Conservation (phyloP, 2,329 filamentous ascomycete genomes). For the Paecilomyces niveus region DNA sequence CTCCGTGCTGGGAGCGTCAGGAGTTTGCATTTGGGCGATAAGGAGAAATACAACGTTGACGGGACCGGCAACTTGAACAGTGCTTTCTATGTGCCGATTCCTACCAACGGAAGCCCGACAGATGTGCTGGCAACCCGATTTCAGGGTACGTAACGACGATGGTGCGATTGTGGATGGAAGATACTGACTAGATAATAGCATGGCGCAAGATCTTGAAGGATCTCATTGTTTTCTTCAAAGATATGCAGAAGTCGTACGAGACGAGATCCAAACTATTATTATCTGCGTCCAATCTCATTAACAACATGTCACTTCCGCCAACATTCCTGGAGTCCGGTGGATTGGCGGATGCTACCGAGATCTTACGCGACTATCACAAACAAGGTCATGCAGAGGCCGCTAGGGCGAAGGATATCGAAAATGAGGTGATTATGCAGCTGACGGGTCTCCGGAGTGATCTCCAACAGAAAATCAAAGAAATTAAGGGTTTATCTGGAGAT, state of each 20-base stretch:
- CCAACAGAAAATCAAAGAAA: slow-evolving; percentile 96
- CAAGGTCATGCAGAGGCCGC: slow-evolving; percentile 70
- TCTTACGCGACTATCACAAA: slow-evolving; percentile 76
- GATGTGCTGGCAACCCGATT: slow-evolving; percentile 82
- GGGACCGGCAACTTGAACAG: slow-evolving; percentile 63
- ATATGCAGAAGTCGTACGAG: slow-evolving; percentile 86
- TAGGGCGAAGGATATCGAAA: slow-evolving; percentile 85
- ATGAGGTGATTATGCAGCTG: slow-evolving; percentile 81
- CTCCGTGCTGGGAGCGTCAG: slow-evolving; percentile 79
- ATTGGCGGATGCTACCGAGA: slow-evolving; percentile 77
- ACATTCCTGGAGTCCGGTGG: slow-evolving; percentile 74
- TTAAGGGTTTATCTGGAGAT: slow-evolving; percentile 85
- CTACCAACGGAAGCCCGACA: slow-evolving; percentile 78
- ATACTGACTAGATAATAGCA: slow-evolving; percentile 43
- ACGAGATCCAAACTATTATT: slow-evolving; percentile 71
- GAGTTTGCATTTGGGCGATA: slow-evolving; percentile 67
- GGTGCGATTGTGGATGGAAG: slow-evolving; percentile 1
- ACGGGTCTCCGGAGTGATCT: slow-evolving; percentile 81
- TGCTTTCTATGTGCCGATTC: slow-evolving; percentile 83
- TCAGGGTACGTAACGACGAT: slow-evolving; percentile 56
- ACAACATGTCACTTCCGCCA: slow-evolving; percentile 67
- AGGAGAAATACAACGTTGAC: slow-evolving; percentile 36
- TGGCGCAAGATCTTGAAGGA: slow-evolving; percentile 97
- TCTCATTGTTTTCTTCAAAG: slow-evolving; percentile 85
- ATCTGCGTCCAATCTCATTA: slow-evolving; percentile 77